Evolutionary conservation across 2,329 filamentous ascomycete genomes (phyloP).

Genomic region (Colletotrichum spinosum): DNA sequence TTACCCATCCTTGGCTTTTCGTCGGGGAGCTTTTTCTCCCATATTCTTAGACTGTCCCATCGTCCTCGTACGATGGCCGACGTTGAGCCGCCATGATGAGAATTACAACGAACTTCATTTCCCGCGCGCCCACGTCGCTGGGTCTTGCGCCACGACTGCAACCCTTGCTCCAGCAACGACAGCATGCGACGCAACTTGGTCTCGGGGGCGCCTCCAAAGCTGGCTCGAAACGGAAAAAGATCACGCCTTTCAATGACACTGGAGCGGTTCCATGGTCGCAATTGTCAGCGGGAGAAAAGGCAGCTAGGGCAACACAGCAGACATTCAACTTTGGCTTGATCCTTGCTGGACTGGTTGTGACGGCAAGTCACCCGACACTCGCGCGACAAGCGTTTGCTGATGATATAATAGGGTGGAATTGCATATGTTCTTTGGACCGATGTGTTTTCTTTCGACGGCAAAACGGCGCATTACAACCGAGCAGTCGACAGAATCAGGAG

Average conservation of each 20-base stretch:
- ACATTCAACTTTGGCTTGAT: slow-evolving; percentile 88
- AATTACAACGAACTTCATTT: slow-evolving; percentile 51
- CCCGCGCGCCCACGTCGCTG: slow-evolving; percentile 45
- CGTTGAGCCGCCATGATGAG: slow-evolving; percentile 60
- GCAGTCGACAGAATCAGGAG: slow-evolving; percentile 83
- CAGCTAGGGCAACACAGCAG: slow-evolving; percentile 87
- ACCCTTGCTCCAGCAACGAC: slow-evolving; percentile 54
- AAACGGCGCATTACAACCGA: slow-evolving; percentile 88
- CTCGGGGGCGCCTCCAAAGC: slow-evolving; percentile 50
- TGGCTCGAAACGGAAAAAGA: slow-evolving; percentile 70
- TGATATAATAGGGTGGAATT: slow-evolving; percentile 72
- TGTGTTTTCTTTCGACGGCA: slow-evolving; percentile 86
- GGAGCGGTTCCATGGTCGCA: slow-evolving; percentile 85
- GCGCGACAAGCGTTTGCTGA: slow-evolving; percentile 21
- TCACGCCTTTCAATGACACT: slow-evolving; percentile 89
- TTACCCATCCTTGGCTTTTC: slow-evolving; percentile 3
- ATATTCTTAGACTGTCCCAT: slow-evolving; percentile 5
- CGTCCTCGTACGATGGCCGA: slow-evolving; percentile 50
- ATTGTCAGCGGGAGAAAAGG: slow-evolving; percentile 81
- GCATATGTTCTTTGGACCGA: slow-evolving; percentile 83
- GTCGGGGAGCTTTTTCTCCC: slow-evolving; percentile 2
- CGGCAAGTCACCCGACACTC: slow-evolving; percentile 62
- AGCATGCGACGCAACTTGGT: slow-evolving; percentile 70
- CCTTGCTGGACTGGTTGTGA: slow-evolving; percentile 78
- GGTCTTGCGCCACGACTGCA: slow-evolving; percentile 46